Percentiles rank a stretch among this genome's conserved stretches.
Evolutionary conservation across 352 stramenopile species (phyloP).

Genomic region (Phytophthora quininea): DNA sequence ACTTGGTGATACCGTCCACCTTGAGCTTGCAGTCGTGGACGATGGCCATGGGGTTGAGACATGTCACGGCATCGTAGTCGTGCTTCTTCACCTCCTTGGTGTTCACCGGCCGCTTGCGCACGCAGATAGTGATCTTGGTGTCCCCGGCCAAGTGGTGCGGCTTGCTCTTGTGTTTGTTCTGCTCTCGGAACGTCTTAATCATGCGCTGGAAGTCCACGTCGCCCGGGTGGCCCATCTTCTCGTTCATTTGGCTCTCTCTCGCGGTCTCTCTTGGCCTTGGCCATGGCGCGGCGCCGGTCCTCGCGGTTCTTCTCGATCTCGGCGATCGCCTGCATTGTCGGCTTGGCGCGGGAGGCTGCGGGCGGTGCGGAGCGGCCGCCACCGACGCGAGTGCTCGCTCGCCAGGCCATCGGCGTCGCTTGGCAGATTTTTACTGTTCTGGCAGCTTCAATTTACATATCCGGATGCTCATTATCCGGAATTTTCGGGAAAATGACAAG

Average conservation of each 20-base stretch:
- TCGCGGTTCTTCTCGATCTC: constrained; percentile 89
- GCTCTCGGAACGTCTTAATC: constrained; percentile 87
- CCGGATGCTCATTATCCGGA: background rate
- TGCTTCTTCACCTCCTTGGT: constrained; percentile 88
- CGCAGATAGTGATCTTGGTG: constrained; percentile 95
- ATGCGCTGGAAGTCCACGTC: constrained; percentile 93
- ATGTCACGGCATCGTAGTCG: constrained; percentile 97
- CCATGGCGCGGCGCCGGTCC: constrained; percentile 83
- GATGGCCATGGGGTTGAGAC: constrained; percentile 92
- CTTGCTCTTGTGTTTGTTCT: constrained; percentile 65
- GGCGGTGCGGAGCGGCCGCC: constrained; percentile 16
- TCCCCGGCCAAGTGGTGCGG: constrained; percentile 55
- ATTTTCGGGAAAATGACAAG: constrained; percentile 20
- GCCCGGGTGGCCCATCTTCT: constrained; percentile 79
- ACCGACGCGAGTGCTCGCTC: constrained; percentile 24
- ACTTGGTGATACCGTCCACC: constrained; percentile 99
- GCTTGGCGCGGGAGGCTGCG: constrained; percentile 42
- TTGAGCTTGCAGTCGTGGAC: constrained; percentile 98
- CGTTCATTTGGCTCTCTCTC: constrained; percentile 84
- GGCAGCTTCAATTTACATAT: background rate
- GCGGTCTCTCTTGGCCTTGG: constrained; percentile 86
- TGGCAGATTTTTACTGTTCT: background rate
- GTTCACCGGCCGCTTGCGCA: constrained; percentile 96
- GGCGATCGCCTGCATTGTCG: constrained; percentile 73
- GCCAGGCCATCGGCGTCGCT: constrained; percentile 34